Base-by-base conservation (phyloP, 2,329 filamentous ascomycete genomes). In the Cladophialophora immunda region DNA sequence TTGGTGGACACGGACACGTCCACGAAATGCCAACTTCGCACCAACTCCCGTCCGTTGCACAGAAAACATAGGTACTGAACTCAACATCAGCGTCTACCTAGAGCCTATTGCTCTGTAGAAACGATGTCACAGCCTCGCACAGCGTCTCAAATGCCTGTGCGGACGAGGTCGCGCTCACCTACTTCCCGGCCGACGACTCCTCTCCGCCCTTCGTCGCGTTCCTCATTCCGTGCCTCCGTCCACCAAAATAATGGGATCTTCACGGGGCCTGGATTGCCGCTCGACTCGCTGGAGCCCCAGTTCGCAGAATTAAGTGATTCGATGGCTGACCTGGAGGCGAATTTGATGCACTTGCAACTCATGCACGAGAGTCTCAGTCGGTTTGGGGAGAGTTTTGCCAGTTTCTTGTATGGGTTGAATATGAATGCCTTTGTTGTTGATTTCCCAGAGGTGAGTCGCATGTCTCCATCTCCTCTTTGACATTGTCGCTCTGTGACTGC, bases 351-450 rank as follows among this genome's bases (percentile, higher is more conserved):
- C 77, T 89, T 99, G 72, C 94, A 98, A 79, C 83, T 97, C 70
- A 96, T 99, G 90, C 93, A 99, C 76, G 94, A 98, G 82, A 97
- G 92, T 75, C 81, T 99, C 72, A 89, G 92, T 27, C 88, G 95
- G 29, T 99, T 99, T 80, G 94, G 90, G 79, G 95, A 99, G 84
- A 96, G 92, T 76, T 99, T 99, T 79, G 93, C 93, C 0, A 93
- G 91, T 73, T 98, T 99, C 75, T 81, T 99, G 54, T 99, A 98
- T 75, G 95, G 95, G 1, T 79, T 99, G 77, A 98, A 98, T 76
- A 97, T 99, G 94, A 98, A 97, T 79, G 95, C 95, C 1, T 99
- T 98, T 78, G 98, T 94, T 78, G 94, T 98, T 34, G 95, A 99
- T 78, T 99, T 97, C 71, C 92, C 93, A 0, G 95, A 99, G 87